Evolutionary conservation across 2,329 filamentous ascomycete species (phyloP).

Genomic region (Basipetospora chlamydospora): DNA sequence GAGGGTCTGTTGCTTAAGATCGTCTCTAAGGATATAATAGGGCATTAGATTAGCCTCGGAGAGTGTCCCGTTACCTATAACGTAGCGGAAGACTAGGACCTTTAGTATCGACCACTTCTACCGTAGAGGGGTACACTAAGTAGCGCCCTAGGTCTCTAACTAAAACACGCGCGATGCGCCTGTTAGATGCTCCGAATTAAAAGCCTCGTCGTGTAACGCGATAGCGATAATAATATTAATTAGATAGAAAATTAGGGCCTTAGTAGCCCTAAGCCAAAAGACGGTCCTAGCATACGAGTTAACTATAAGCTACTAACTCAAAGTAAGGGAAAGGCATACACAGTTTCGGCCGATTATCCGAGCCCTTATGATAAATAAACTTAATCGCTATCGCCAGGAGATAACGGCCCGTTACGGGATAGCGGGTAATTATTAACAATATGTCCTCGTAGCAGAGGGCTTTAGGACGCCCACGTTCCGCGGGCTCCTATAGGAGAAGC

Average conservation of each 20-base stretch:
- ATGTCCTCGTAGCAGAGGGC: slow-evolving; percentile 18
- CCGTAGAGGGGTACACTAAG: slow-evolving; percentile 10
- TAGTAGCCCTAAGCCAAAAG: slow-evolving; percentile 15
- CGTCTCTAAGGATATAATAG: slow-evolving; percentile 14
- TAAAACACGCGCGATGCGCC: slow-evolving; percentile 9
- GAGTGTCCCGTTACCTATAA: no score
- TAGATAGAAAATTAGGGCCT: slow-evolving; percentile 14
- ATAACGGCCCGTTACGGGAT: slow-evolving; percentile 11
- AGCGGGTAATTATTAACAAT: slow-evolving; percentile 14
- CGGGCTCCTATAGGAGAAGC: slow-evolving; percentile 12
- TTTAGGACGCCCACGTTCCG: slow-evolving; percentile 12
- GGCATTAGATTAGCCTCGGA: no score
- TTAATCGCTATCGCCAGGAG: slow-evolving; percentile 15
- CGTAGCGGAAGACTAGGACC: slow-evolving; percentile 14
- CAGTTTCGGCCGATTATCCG: slow-evolving; percentile 15
- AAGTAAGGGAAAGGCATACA: slow-evolving; percentile 8
- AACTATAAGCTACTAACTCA: not conserved
- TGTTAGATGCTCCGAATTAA: slow-evolving; percentile 12
- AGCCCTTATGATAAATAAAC: slow-evolving; percentile 16
- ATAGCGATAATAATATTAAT: slow-evolving; percentile 14
- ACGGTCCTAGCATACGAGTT: slow-evolving; percentile 11
- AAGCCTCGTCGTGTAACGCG: slow-evolving; percentile 13
- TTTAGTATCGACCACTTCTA: slow-evolving; percentile 16
- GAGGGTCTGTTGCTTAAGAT: slow-evolving; percentile 14
- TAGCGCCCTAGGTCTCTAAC: slow-evolving; percentile 8